Conservation (phyloP, 768 basidiomycete species). For the Termitomyces sp. region DNA sequence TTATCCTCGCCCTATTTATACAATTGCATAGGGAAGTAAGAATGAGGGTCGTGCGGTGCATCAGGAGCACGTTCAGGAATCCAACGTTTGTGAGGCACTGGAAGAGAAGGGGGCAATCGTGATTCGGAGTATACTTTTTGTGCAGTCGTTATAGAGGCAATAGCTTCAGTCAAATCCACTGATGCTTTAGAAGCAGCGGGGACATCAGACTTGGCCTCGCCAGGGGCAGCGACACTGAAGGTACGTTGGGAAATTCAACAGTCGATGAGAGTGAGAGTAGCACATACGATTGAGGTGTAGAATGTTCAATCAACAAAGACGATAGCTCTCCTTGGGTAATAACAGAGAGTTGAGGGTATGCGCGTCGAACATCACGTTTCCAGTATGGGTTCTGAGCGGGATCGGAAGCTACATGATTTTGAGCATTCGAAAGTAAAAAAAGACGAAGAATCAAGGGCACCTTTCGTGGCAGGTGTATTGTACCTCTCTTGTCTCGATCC, state of each 20-base stretch:
- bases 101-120: constrained; percentile 70
- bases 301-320: constrained; percentile 74
- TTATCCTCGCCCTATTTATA: constrained; percentile 34
- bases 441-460: constrained; percentile 25
- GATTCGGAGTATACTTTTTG: constrained; percentile 55
- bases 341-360: constrained; percentile 88
- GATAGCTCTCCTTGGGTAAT: constrained; percentile 83
- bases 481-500: constrained; percentile 86
- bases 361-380: constrained; percentile 91
- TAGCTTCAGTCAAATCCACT: constrained; percentile 68
- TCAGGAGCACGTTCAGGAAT: constrained; percentile 61
- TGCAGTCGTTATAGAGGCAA: constrained; percentile 53
- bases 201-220: constrained; percentile 36
- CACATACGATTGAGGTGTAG: constrained; percentile 58
- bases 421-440: neutral
- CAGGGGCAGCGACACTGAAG: constrained; percentile 49
- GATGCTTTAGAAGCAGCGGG: constrained; percentile 37
- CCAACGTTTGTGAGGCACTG: constrained; percentile 69
- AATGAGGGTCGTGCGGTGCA: constrained; percentile 76
- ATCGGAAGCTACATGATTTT: constrained; percentile 54
- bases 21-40: constrained; percentile 81
- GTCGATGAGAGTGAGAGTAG: neutral
- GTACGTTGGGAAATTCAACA: neutral
- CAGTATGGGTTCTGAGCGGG: constrained; percentile 89
- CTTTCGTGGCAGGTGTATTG: constrained; percentile 84